Conservation (phyloP, 768 basidiomycete genomes). For the Podaxis pistillaris region DNA sequence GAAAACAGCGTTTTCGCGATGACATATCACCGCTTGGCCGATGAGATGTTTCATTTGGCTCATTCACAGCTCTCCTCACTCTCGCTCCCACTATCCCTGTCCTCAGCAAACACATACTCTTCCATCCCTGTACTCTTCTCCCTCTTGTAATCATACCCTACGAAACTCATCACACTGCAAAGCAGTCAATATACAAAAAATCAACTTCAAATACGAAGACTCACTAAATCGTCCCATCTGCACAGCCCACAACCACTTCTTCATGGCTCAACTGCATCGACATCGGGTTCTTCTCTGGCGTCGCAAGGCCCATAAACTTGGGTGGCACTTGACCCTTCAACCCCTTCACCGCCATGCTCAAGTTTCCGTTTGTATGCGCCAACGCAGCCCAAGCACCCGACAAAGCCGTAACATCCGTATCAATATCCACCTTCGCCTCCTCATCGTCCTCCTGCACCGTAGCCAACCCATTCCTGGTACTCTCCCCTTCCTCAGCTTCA, state of each 20-base stretch:
- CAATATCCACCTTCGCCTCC: slow-evolving; percentile 52
- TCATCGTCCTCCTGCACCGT: slow-evolving; percentile 18
- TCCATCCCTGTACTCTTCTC: slow-evolving; percentile 15
- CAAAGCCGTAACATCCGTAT: slow-evolving; percentile 64
- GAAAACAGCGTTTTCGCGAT: neutral
- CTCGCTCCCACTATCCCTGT: slow-evolving; percentile 3
- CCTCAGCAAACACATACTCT: slow-evolving; percentile 4
- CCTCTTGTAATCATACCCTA: slow-evolving; percentile 33
- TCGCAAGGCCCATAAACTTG: slow-evolving; percentile 78
- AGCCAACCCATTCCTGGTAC: neutral
- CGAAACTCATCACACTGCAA: slow-evolving; percentile 35
- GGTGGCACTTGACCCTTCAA: slow-evolving; percentile 58
- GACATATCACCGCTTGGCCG: neutral
- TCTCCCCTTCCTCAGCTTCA: slow-evolving; percentile 23
- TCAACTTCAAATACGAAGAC: slow-evolving; percentile 35
- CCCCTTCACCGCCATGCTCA: slow-evolving; percentile 47
- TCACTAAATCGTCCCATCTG: slow-evolving; percentile 89
- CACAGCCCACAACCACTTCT: slow-evolving; percentile 88
- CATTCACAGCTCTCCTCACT: slow-evolving; percentile 6
- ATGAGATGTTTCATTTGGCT: neutral
- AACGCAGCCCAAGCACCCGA: slow-evolving; percentile 76
- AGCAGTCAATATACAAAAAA: neutral
- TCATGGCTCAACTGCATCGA: slow-evolving; percentile 90
- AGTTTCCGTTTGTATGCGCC: slow-evolving; percentile 32
- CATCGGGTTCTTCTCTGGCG: slow-evolving; percentile 93